Conservation (phyloP, 345 rosid genomes). For the Hibiscus tridactylites region DNA sequence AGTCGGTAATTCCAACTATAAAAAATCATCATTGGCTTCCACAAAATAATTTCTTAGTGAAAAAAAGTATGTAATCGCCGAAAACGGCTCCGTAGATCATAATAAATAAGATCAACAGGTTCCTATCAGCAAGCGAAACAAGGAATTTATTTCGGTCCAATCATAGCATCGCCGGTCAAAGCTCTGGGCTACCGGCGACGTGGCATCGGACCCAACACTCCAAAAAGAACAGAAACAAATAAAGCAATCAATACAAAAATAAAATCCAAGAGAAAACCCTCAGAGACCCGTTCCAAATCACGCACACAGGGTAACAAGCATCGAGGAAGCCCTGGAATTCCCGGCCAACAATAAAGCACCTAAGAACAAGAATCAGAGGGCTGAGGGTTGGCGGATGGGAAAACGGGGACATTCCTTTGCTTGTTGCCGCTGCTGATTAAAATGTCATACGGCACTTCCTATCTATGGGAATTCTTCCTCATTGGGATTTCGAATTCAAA, state of each 20-base stretch:
- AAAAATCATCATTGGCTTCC: conserved; percentile 31
- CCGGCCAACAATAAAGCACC: neutral
- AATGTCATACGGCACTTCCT: conserved; percentile 73
- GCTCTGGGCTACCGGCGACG: conserved; percentile 26
- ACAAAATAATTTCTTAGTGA: neutral
- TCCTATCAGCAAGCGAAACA: conserved; percentile 63
- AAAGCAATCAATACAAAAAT: too few relatives aligned
- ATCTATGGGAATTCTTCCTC: conserved; percentile 22
- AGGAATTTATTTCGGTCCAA: conserved; percentile 30
- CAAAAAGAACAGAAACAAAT: neutral
- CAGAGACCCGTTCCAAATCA: conserved; percentile 38
- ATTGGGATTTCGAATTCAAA: neutral
- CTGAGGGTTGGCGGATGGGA: conserved; percentile 11
- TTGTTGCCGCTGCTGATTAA: conserved; percentile 26
- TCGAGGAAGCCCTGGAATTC: neutral
- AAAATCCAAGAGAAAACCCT: neutral
- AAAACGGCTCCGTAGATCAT: conserved; percentile 19
- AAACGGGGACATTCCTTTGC: conserved; percentile 7
- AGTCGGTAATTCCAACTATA: conserved; percentile 72
- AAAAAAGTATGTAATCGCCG: conserved; percentile 1
- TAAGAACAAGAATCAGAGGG: conserved; percentile 7
- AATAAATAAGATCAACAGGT: conserved; percentile 33
- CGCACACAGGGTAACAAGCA: conserved; percentile 25
- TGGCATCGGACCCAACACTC: conserved; percentile 40
- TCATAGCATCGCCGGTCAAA: conserved; percentile 51